Conservation (phyloP, 257 asterid species). For the Gynochthodes officinalis region DNA sequence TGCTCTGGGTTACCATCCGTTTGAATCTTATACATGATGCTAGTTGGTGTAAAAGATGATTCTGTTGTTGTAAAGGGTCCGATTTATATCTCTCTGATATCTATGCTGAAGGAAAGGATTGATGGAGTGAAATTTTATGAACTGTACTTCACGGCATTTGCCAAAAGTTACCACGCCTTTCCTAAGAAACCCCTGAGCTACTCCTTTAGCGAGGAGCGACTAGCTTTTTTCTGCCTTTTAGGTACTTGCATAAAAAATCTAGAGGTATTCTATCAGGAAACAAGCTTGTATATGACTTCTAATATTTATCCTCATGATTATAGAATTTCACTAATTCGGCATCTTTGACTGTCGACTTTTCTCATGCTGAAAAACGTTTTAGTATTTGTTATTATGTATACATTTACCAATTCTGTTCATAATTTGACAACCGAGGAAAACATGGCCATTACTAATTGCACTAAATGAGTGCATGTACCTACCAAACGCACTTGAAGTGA, state of each 20-base stretch:
- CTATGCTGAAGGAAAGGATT: constrained; percentile 1
- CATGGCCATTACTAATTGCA: no score
- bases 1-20: not conserved
- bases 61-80: constrained; percentile 3
- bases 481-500: no score
- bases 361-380: not conserved
- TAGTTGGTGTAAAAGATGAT: not conserved
- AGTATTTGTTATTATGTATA: not conserved
- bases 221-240: not conserved
- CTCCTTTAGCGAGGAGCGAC: not conserved
- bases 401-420: not conserved
- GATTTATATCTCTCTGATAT: not conserved
- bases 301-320: not conserved
- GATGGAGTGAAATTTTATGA: constrained; percentile 12
- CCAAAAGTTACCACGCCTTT: not conserved
- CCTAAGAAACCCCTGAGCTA: not conserved
- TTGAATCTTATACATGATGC: not conserved
- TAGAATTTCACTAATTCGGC: not conserved
- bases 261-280: not conserved
- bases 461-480: no score
- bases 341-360: not conserved
- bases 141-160: constrained; percentile 13
- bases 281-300: not conserved
- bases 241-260: not conserved
- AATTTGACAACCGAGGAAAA: not conserved